These are phyloP conservation scores for Anacardium occidentale DNA, from an alignment of 345 rosid genomes.

Conservation along the genomic window DNA sequence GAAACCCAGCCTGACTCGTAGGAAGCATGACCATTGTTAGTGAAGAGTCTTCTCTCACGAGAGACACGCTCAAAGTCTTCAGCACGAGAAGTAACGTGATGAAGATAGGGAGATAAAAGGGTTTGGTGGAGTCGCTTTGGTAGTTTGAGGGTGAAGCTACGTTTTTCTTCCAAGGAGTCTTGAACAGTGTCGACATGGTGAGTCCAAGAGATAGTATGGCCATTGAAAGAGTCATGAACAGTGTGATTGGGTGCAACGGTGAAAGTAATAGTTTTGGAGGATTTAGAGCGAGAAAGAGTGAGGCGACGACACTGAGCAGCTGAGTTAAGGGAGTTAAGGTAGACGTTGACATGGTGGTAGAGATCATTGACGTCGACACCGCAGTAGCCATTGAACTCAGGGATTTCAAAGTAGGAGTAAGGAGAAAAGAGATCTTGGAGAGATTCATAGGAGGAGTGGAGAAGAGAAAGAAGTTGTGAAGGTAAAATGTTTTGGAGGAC, in stretches of 20 bases:
- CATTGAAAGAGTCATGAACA: constrained; percentile 34
- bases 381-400: constrained; percentile 52
- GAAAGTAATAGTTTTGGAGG: constrained; percentile 41
- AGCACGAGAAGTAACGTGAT: too few relatives aligned
- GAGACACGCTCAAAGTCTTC: too few relatives aligned
- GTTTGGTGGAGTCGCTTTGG: constrained; percentile 41
- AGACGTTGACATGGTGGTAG: constrained; percentile 45
- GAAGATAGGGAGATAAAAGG: too few relatives aligned
- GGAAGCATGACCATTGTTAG: too few relatives aligned
- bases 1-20: too few relatives aligned
- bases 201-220: constrained; percentile 40
- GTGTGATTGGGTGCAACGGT: constrained; percentile 47
- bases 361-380: constrained; percentile 54
- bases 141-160: constrained; percentile 44
- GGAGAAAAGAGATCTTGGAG: constrained; percentile 41
- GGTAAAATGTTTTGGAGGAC: too few relatives aligned
- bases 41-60: too few relatives aligned
- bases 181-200: constrained; percentile 51
- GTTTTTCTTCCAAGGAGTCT: constrained; percentile 45
- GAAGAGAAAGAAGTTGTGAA: constrained; percentile 45
- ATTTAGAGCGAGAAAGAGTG: constrained; percentile 41
- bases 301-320: constrained; percentile 42
- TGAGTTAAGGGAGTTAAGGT: constrained; percentile 39
- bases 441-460: constrained; percentile 37
- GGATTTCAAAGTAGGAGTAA: constrained; percentile 45